Evolutionary conservation across 2,329 filamentous ascomycete species (phyloP), one percentile per base, ranked within the genome.

Genomic region (Sodiomyces alkalinus): DNA sequence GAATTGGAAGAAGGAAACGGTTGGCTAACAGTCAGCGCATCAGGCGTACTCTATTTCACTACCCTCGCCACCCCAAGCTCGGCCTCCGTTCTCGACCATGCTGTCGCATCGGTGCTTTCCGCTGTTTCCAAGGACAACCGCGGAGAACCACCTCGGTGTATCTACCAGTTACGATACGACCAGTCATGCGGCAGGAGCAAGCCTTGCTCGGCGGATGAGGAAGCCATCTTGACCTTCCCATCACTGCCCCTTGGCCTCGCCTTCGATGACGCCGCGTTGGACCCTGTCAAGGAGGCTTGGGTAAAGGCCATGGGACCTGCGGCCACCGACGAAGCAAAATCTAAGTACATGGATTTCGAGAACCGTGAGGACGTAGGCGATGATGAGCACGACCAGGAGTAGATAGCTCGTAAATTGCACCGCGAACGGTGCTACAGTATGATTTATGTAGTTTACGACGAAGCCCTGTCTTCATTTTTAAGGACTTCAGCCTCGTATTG

Each of bases 291-390:
- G 34, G 51, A 65, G 7, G 71, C 74, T 6, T 96, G 86, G 85
- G 58, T 66, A 35, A 55, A 59, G 27, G 61, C 85, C 4, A 57
- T 68, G 39, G 68, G 64, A 7, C 53, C 56, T 2, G 60, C 64
- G 4, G 55, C 49, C 2, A 56, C 56, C 12, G 57, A 58, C 12
- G 55, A 56, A 12, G 48, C 43, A 5, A 40, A 38, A 7, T 28
- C 36, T 16, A 52, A 66, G 24, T 94, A 90, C 42, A 74, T 94
- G 68, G 59, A 66, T 13, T 93, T 93, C 47, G 68, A 76, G 27
- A 80, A 90, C 34, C 66, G 82, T 15, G 75, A 85, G 45, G 64
- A 61, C 10, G 56, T 57, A 17, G 58, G 53, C 33, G 67, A 67
- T 18, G 72, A 80, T 31, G 36, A 37, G 5, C 20, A 29, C 12